Evolutionary conservation across 2,329 filamentous ascomycete genomes (phyloP), one percentile per base, ranked within the genome.

Genomic region (Piedraia hortae): DNA sequence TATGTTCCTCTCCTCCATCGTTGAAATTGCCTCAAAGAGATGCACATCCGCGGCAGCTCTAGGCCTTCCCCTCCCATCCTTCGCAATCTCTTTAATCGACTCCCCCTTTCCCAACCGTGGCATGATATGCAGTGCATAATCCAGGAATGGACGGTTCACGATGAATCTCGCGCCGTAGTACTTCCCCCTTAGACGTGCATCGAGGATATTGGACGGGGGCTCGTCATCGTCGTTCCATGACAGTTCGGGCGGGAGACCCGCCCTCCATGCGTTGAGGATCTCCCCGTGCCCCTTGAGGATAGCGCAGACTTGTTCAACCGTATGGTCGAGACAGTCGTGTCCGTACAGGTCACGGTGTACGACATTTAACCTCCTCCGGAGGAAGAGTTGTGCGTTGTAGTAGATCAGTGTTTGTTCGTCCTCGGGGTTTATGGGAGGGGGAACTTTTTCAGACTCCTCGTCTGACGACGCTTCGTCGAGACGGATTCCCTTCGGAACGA

Each of bases 141-240:
- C 59, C 10, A 70, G 44, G 27, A 82, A 77, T 1, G 74, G 75
- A 12, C 85, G 62, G 41, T 85, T 72, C 12, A 82, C 80, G 38
- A 93, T 80, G 29, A 88, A 78, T 31, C 71, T 62, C 0, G 77
- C 80, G 10, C 85, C 85, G 54, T 82, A 93, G 44, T 85, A 93
- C 43, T 97, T 93, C 8, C 74, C 85, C 18, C 82, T 67, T 28
- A 93, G 54, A 11, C 85, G 63, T 14, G 82, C 82, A 7, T 63
- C 55, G 9, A 91, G 63, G 27, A 93, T 78, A 21, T 90, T 66
- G 0, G 39, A 43, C 0, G 78, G 61, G 1, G 77, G 75, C 4
- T 56, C 54, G 24, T 89, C 74, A 2, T 54, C 45, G 27, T 77
- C 70, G 2, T 57, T 41, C 53, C 70, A 74, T 24, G 46, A 45